These are phyloP conservation scores for Arthrobotrys sinensis DNA, from an alignment of 2,329 filamentous ascomycete species.

Conservation along the genomic window DNA sequence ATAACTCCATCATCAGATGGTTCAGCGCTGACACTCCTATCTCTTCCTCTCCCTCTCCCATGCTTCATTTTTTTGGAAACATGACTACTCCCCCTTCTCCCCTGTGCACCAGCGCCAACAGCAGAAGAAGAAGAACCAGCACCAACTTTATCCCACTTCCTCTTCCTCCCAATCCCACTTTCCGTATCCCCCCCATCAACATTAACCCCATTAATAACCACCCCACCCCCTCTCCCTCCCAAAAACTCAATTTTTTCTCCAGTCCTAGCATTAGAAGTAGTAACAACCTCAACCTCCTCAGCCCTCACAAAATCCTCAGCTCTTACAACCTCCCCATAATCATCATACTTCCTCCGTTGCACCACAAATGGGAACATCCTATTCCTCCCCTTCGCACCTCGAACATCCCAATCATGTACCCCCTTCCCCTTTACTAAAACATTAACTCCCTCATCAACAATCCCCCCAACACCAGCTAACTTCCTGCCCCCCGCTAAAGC, in stretches of 20 bases:
- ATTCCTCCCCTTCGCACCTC: conserved; percentile 91
- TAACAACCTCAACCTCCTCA: conserved; percentile 83
- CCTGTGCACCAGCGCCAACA: conserved; percentile 6
- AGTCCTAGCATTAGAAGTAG: conserved; percentile 70
- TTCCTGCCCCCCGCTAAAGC: conserved; percentile 74
- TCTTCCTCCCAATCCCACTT: conserved; percentile 82
- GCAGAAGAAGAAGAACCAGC: background rate
- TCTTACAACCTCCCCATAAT: conserved; percentile 93
- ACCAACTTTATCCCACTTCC: conserved; percentile 85
- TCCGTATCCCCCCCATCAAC: conserved; percentile 27
- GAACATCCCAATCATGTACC: conserved; percentile 93
- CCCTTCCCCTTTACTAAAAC: conserved; percentile 89
- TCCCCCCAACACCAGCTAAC: conserved; percentile 18
- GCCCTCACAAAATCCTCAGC: conserved; percentile 94
- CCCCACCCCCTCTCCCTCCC: conserved; percentile 65
- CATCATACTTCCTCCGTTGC: conserved; percentile 83
- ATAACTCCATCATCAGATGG: conserved; percentile 24
- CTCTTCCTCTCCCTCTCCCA: conserved; percentile 64
- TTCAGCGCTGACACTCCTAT: conserved; percentile 28
- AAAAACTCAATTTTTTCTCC: conserved; percentile 66
- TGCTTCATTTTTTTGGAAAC: conserved; percentile 63
- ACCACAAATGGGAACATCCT: conserved; percentile 91
- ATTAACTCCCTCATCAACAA: conserved; percentile 91
- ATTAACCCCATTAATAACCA: conserved; percentile 30
- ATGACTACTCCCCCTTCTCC: conserved; percentile 31